Percentiles rank a stretch among this genome's conserved stretches.
Evolutionary conservation across 805 yeast species (phyloP).

Genomic region (Spathaspora boniae): DNA sequence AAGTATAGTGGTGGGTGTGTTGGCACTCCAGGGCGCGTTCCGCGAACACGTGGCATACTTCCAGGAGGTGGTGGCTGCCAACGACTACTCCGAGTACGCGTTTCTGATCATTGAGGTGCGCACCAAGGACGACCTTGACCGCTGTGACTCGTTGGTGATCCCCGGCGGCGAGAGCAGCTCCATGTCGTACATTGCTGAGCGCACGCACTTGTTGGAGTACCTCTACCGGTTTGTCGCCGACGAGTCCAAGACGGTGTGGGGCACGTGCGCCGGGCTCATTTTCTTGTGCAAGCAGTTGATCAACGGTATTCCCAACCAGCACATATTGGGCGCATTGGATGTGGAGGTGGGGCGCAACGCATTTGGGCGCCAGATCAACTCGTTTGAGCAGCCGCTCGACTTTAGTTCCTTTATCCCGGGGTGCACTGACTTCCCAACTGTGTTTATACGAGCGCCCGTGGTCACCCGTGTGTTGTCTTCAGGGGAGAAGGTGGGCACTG

Average conservation of each 20-base stretch:
- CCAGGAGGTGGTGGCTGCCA: slow-evolving; percentile 22
- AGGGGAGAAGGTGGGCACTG: slow-evolving; percentile 11
- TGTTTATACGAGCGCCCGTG: slow-evolving; percentile 78
- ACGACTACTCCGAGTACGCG: slow-evolving; percentile 22
- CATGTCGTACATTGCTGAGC: slow-evolving; percentile 67
- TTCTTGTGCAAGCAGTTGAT: slow-evolving; percentile 53
- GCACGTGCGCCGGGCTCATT: slow-evolving; percentile 83
- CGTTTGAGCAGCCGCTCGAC: slow-evolving; percentile 51
- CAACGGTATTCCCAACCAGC: slow-evolving; percentile 52
- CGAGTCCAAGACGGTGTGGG: slow-evolving; percentile 62
- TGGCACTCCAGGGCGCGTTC: slow-evolving; percentile 80
- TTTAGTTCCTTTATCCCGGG: slow-evolving; percentile 41
- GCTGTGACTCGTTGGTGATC: slow-evolving; percentile 58
- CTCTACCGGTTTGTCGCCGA: slow-evolving; percentile 48
- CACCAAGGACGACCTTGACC: slow-evolving; percentile 45
- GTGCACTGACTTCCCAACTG: slow-evolving; percentile 37
- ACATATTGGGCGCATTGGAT: slow-evolving; percentile 60
- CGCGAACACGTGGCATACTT: slow-evolving; percentile 60
- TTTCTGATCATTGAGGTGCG: slow-evolving; percentile 47
- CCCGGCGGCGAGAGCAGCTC: slow-evolving; percentile 75
- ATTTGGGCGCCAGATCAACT: slow-evolving; percentile 73
- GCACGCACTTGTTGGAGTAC: slow-evolving; percentile 56
- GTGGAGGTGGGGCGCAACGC: slow-evolving; percentile 68
- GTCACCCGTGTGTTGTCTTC: slow-evolving; percentile 29
- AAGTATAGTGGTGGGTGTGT: slow-evolving; percentile 51